These are phyloP conservation scores for Centrapalus pauciflorus DNA, from an alignment of 129 eudicot species.

Conservation along the genomic window DNA sequence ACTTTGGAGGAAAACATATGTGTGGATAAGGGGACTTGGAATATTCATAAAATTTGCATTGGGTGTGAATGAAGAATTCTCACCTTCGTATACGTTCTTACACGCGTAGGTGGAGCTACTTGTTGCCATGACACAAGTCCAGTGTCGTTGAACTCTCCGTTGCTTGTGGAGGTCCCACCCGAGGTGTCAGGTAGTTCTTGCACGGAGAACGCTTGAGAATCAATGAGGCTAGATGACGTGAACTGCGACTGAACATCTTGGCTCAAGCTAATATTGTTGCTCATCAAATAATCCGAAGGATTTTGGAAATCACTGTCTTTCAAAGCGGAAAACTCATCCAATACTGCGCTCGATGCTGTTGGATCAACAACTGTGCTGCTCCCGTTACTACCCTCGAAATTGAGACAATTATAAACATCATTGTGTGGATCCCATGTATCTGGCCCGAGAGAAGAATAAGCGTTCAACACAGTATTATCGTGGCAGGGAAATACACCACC, in stretches of 20 bases:
- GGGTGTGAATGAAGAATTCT: neutral
- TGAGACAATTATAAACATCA: constrained; percentile 58
- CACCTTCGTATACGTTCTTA: constrained; percentile 87
- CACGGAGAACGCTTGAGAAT: constrained; percentile 51
- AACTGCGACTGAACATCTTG: constrained; percentile 70
- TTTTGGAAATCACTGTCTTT: constrained; percentile 44
- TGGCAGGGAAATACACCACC: constrained; percentile 33
- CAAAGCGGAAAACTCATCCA: constrained; percentile 46
- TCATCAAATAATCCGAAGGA: constrained; percentile 52
- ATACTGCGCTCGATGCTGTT: constrained; percentile 44
- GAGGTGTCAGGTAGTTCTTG: constrained; percentile 63
- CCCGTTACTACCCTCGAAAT: constrained; percentile 50
- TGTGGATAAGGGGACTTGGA: too few species aligned
- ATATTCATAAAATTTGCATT: neutral
- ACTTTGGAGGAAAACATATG: neutral
- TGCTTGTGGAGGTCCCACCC: constrained; percentile 80
- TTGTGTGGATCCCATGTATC: constrained; percentile 48
- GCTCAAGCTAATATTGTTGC: constrained; percentile 42
- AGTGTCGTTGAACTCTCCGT: constrained; percentile 60
- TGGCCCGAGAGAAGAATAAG: constrained; percentile 32
- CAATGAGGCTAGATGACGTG: constrained; percentile 56
- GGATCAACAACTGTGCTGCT: constrained; percentile 58
- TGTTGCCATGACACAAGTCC: constrained; percentile 53
- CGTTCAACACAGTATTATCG: constrained; percentile 27
- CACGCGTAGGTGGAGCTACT: constrained; percentile 43